phyloP scores from a whole-genome alignment of 202 grass and related monocot genomes.

The Musa balbisiana region DNA sequence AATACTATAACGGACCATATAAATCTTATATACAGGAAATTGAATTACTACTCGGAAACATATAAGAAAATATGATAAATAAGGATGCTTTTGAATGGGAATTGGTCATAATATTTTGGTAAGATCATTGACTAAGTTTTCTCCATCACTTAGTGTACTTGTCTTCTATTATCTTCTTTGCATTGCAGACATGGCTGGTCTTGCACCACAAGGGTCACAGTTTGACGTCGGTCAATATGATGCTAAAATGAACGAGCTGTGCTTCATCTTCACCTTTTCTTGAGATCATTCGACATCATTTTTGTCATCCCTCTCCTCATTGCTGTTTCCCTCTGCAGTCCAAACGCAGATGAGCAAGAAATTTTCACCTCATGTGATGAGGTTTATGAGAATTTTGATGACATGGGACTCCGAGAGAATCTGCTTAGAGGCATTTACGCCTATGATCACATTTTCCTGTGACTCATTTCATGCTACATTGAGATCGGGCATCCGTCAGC shows the following conservation, averaged over 20 bases:
- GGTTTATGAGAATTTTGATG: conserved; percentile 7
- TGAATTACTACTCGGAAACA: too few relatives aligned
- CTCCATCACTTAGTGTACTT: too few relatives aligned
- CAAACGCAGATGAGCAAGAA: not conserved
- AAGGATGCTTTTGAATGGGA: too few relatives aligned
- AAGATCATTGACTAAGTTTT: too few relatives aligned
- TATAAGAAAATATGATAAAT: too few relatives aligned
- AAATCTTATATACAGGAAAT: too few relatives aligned
- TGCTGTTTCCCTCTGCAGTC: not conserved
- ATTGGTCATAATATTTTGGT: too few relatives aligned
- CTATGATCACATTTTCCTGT: not conserved
- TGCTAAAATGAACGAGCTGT: conserved; percentile 23
- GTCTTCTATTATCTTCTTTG: not conserved
- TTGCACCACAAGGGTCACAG: conserved; percentile 19
- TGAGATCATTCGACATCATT: not conserved
- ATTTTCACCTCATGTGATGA: conserved; percentile 6
- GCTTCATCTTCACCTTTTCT: not conserved
- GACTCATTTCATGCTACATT: too few relatives aligned
- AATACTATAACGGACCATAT: too few relatives aligned
- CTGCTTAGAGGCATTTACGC: conserved; percentile 8
- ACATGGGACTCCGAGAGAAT: conserved; percentile 3
- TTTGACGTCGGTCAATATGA: conserved; percentile 21
- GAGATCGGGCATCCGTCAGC: too few relatives aligned
- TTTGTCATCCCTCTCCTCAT: not conserved
- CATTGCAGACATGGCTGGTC: conserved; percentile 14